Base-by-base conservation (phyloP, 2,329 filamentous ascomycete species). In the Colletotrichum trifolii region DNA sequence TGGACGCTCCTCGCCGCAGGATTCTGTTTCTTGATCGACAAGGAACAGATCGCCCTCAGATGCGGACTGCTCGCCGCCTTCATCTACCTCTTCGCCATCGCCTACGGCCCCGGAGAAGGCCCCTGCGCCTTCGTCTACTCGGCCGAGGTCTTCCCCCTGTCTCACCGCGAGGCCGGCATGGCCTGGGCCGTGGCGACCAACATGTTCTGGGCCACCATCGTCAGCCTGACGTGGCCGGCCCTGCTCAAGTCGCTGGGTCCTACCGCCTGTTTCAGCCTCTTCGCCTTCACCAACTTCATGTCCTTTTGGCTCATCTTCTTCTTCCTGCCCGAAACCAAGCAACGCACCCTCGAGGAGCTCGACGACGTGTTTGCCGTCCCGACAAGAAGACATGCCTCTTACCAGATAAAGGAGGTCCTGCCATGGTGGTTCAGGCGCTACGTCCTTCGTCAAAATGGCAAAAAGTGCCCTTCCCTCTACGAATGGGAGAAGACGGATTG, bases 81-180 rank as follows among this genome's bases (percentile, higher is more conserved):
- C 68, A 79, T 90, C 64, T 91, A 87, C 75, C 72, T 91, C n/a
- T 91, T 91, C 68, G 86, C 83, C 2, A 86, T 86, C 4, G 89
- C 89, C 68, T 90, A 90, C 75, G 88, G 86, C 0, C 86, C 88
- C 0, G 88, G 88, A 13, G 69, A 67, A 69, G 87, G 88, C 0
- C 82, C 86, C 0, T 86, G 89, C 0, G 86, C 87, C 0, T 89
- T 88, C 71, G 83, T 84, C 13, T 89, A 89, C 77, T 83, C 80
- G 0, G 86, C 88, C 4, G 87, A 90, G 71, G 86, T 89, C 9
- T 90, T 88, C 74, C 87, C 88, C 1, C 81, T 90, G 0, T 87
- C 85, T 1, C 87, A 89, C 73, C 79, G 87, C 68, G 87, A 89
- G 73, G 82, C 88, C 5, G 88, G 87, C 35, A 90, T 90, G 88